phyloP scores from a whole-genome alignment of 2,329 filamentous ascomycete species.

The Xylaria hypoxylon region DNA sequence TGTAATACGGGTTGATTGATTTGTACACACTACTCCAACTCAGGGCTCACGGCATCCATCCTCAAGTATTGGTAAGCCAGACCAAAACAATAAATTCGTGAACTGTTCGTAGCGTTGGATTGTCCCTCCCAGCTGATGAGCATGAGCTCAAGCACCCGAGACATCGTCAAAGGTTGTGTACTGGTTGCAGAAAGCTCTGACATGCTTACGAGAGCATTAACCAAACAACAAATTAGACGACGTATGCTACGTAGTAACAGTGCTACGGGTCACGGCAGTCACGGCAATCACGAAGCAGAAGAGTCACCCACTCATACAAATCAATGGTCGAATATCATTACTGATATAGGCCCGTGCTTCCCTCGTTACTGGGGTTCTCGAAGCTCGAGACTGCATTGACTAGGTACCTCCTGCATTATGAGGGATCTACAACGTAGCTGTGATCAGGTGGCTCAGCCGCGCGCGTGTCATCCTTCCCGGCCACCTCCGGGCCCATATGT shows the following conservation, averaged over 20 bases:
- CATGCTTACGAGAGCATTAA: conserved; percentile 28
- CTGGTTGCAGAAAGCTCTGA: not conserved
- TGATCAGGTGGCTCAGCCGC: conserved; percentile 10
- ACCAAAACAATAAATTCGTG: conserved; percentile 7
- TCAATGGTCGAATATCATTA: not conserved
- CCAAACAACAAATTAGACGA: not conserved
- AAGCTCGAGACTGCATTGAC: not conserved
- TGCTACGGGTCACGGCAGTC: conserved; percentile 10
- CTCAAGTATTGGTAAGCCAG: not conserved
- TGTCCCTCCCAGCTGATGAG: conserved; percentile 3
- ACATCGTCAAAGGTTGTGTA: not conserved
- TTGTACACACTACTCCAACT: not conserved
- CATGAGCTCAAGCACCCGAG: not conserved
- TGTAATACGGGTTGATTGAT: conserved; percentile 8
- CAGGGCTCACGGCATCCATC: conserved; percentile 6
- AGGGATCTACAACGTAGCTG: not conserved
- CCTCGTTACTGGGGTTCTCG: too few species aligned
- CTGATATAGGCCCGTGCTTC: not conserved
- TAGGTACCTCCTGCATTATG: conserved; percentile 8
- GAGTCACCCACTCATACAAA: not conserved
- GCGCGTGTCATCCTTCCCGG: conserved; percentile 13
- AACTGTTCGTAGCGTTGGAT: not conserved
- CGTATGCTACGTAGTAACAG: not conserved
- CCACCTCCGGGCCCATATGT: not conserved
- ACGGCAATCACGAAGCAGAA: conserved; percentile 1